Conservation (phyloP, 2,329 filamentous ascomycete species). For the Penicillium verrucosum region DNA sequence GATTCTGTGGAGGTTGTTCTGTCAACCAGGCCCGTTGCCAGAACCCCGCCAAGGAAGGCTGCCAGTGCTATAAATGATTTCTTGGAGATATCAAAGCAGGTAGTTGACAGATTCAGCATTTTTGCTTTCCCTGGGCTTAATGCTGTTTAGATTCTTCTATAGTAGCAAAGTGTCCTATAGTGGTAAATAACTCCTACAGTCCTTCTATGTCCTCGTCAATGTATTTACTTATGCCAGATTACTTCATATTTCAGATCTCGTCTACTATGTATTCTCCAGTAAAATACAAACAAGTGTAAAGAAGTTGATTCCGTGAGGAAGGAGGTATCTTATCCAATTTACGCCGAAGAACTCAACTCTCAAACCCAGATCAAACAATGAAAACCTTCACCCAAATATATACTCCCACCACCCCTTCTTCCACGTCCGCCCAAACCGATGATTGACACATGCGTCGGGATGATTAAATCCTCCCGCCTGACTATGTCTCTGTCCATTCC, state of each 20-base stretch:
- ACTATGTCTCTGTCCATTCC: constrained; percentile 36
- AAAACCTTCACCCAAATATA: constrained; percentile 22
- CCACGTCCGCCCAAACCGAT: constrained; percentile 34
- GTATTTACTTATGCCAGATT: not conserved
- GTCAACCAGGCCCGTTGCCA: constrained; percentile 2
- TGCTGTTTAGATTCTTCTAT: too few species aligned
- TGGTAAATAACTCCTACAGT: not conserved
- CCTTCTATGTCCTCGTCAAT: not conserved
- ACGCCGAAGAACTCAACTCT: not conserved
- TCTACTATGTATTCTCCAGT: too few species aligned
- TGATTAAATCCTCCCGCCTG: constrained; percentile 26
- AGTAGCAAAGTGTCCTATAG: not conserved
- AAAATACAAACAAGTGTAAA: too few species aligned
- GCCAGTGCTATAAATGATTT: constrained; percentile 2
- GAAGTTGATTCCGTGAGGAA: not conserved
- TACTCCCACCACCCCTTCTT: constrained; percentile 32
- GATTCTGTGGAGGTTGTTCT: not conserved
- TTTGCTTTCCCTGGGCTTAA: not conserved
- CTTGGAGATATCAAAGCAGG: too few species aligned
- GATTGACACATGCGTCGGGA: constrained; percentile 32
- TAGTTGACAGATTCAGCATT: not conserved
- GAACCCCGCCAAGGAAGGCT: constrained; percentile 1
- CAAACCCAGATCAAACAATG: not conserved
- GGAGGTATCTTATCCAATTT: too few species aligned
- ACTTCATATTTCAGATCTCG: not conserved